Evolutionary conservation across 2,329 filamentous ascomycete genomes (phyloP).

Genomic region (Aulographum hederae): DNA sequence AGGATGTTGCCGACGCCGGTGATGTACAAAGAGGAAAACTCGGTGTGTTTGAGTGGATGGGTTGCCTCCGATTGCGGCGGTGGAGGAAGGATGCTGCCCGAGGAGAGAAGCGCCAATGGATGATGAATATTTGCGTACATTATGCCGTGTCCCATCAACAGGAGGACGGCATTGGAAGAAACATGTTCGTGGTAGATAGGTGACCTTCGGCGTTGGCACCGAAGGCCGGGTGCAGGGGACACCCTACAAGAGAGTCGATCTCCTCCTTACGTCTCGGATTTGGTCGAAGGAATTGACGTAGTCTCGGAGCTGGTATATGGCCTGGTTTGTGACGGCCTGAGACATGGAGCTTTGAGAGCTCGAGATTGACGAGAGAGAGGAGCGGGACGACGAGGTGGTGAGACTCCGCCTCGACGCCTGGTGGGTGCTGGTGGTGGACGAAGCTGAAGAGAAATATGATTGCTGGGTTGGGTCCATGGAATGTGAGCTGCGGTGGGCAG

Average conservation of each 20-base stretch:
- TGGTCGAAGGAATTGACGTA: slow-evolving; percentile 86
- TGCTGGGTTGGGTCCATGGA: not conserved
- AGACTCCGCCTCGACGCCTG: slow-evolving; percentile 23
- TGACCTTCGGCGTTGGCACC: too few species aligned
- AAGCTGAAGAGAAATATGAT: slow-evolving; percentile 1
- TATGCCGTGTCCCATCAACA: too few species aligned
- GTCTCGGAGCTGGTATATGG: slow-evolving; percentile 60
- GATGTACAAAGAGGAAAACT: too few species aligned
- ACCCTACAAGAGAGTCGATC: slow-evolving; percentile 12
- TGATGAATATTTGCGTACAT: too few species aligned
- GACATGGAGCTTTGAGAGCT: slow-evolving; percentile 32
- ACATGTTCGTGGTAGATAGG: too few species aligned
- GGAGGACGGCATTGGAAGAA: too few species aligned
- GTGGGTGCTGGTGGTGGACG: slow-evolving; percentile 5
- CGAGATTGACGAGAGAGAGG: slow-evolving; percentile 64
- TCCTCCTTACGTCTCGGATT: slow-evolving; percentile 39
- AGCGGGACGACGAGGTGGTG: slow-evolving; percentile 56
- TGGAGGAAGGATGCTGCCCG: too few species aligned
- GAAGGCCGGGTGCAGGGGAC: too few species aligned
- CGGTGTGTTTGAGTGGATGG: too few species aligned
- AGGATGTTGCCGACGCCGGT: too few species aligned
- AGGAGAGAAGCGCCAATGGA: too few species aligned
- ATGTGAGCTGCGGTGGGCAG: not conserved
- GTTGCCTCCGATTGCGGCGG: too few species aligned
- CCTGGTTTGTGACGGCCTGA: slow-evolving; percentile 51